Evolutionary conservation across 2,329 filamentous ascomycete species (phyloP).

Genomic region (Akanthomyces dipterigenus): DNA sequence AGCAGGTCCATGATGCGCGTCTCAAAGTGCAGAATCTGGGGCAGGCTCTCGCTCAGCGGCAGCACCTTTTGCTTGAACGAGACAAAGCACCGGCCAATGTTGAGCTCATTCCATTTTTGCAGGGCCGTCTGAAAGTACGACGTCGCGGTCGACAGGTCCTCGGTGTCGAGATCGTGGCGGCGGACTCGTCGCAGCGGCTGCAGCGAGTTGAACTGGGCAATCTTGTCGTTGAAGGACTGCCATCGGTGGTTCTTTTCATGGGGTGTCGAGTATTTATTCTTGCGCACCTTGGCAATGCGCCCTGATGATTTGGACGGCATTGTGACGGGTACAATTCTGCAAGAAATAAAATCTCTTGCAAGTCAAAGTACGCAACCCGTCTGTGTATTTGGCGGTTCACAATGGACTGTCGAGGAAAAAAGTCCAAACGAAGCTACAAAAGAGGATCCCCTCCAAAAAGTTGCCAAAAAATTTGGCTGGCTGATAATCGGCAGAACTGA

Average conservation of each 20-base stretch:
- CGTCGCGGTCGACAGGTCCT: conserved; percentile 67
- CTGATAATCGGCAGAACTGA: conserved; percentile 28
- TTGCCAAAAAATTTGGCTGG: conserved; percentile 25
- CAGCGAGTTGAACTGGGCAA: conserved; percentile 80
- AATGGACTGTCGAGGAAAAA: conserved; percentile 13
- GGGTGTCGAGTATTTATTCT: conserved; percentile 62
- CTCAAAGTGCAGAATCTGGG: conserved; percentile 88
- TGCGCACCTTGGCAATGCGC: conserved; percentile 62
- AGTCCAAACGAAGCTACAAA: conserved; percentile 10
- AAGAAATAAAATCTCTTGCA: conserved; percentile 12
- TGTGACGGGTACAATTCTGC: conserved; percentile 27
- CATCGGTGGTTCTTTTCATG: conserved; percentile 82
- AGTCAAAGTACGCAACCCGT: conserved; percentile 13
- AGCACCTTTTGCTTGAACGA: conserved; percentile 68
- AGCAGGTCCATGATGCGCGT: conserved; percentile 75
- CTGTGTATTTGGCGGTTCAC: neutral
- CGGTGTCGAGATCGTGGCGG: conserved; percentile 73
- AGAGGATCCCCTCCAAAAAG: conserved; percentile 14
- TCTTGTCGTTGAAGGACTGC: conserved; percentile 84
- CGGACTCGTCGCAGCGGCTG: conserved; percentile 88
- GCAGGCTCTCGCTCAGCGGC: conserved; percentile 79
- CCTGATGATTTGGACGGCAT: conserved; percentile 59
- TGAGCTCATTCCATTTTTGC: conserved; percentile 86
- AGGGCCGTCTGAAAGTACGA: conserved; percentile 82
- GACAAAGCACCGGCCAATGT: conserved; percentile 75